A percentile compares a stretch with the other conserved stretches of the same genome.
Evolutionary conservation across 208 protist species (phyloP).

Genomic region (Wallacemonas sp.): DNA sequence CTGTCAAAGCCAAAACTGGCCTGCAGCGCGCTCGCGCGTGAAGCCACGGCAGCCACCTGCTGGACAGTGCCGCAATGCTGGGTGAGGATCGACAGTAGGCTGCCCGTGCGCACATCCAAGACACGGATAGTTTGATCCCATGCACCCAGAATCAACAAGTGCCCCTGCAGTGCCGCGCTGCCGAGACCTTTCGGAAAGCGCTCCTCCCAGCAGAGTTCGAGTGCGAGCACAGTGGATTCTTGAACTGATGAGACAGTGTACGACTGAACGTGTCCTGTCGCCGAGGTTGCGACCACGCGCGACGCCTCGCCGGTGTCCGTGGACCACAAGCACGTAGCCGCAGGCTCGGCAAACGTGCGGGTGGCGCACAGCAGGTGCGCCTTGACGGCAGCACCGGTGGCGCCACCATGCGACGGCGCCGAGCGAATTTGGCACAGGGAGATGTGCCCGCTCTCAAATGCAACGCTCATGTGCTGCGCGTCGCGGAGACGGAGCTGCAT

Average conservation of each 20-base stretch:
- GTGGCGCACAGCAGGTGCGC: slow-evolving; percentile 34
- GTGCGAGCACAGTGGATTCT: slow-evolving; percentile 18
- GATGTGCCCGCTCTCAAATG: slow-evolving; percentile 84
- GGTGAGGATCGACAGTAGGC: slow-evolving; percentile 60
- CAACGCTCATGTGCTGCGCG: slow-evolving; percentile 32
- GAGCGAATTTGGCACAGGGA: slow-evolving; percentile 27
- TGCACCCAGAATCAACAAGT: slow-evolving; percentile 57
- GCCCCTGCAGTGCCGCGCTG: slow-evolving; percentile 45
- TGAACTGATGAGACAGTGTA: slow-evolving; percentile 30
- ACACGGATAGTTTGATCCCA: slow-evolving; percentile 83
- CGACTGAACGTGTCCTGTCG: slow-evolving; percentile 69
- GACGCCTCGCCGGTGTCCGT: background rate
- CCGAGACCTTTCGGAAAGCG: slow-evolving; percentile 66
- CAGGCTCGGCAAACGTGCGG: slow-evolving; percentile 75
- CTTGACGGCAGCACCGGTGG: background rate
- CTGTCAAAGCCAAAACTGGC: slow-evolving; percentile 75
- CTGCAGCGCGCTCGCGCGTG: slow-evolving; percentile 16
- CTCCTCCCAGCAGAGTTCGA: slow-evolving; percentile 47
- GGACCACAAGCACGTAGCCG: slow-evolving; percentile 61
- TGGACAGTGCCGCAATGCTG: slow-evolving; percentile 64
- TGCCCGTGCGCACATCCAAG: slow-evolving; percentile 49
- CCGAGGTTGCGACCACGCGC: slow-evolving; percentile 60
- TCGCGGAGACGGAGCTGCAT: slow-evolving; percentile 67
- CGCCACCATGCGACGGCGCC: background rate
- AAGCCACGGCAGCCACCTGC: slow-evolving; percentile 39